Evolutionary conservation across 352 stramenopile species (phyloP), one percentile per base, ranked within the genome.

Genomic region (Achlya hypogyna): DNA sequence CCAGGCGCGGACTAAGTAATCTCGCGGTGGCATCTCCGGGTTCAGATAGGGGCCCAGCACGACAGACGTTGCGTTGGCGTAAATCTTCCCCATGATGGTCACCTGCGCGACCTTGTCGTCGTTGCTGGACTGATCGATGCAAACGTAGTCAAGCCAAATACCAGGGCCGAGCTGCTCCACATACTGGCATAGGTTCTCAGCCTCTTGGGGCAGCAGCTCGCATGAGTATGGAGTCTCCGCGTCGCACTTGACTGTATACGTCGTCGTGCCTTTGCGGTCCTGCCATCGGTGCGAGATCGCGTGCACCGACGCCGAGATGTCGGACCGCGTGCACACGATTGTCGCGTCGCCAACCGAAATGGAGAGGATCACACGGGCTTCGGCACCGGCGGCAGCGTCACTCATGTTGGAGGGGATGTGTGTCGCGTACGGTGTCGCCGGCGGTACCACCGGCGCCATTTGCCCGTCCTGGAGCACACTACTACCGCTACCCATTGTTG

Each of bases 131-230:
- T 58, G 51, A 20, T 58, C 27, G 10, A 58, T 35, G 51, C 51
- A 58, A 9, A 58, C 51, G 27, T 58, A 58, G 28, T 58, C 51
- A 12, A 58, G 51, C 51, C 51, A 58, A 10, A 58, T 10, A 18
- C 38, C 38, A n/a, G 2, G 38, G 38, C 38, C 38, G 38, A 45
- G 38, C 38, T 18, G 38, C 38, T 10, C 14, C 12, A 45, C 12
- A 9, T n/a, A 18, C 38, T 10, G 12, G 14, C n/a, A 10, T 10
- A 45, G 38, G 38, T 45, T 45, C 2, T 9, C 6, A 18, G n/a
- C 38, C n/a, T 45, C 38, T 10, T 10, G 12, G 38, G 14, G 12
- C 12, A 45, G 38, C 12, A 45, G 38, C 6, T 45, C 38, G 38
- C 38, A 45, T 18, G n/a, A 10, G 10, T 58, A 58, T 20, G 51